Percentiles rank a stretch among this genome's conserved stretches.
These are phyloP conservation scores for Aaosphaeria pasadenensis DNA, from an alignment of 2,329 filamentous ascomycete species.

Conservation along the genomic window DNA sequence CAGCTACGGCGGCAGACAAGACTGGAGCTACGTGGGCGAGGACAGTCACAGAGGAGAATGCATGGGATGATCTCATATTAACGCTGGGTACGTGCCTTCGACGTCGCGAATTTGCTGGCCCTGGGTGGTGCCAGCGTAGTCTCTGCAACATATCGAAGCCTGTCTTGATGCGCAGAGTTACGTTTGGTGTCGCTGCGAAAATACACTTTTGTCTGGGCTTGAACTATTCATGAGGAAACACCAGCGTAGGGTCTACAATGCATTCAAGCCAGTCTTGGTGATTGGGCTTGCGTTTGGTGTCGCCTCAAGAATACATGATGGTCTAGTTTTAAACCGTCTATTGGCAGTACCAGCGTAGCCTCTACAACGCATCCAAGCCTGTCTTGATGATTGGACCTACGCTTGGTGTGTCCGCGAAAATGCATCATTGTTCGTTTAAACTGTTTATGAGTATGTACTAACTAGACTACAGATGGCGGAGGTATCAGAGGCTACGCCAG, in stretches of 20 bases:
- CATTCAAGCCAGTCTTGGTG: no score
- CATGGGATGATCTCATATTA: conserved; percentile 49
- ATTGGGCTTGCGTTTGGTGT: no score
- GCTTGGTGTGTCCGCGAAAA: no score
- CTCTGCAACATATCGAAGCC: background rate
- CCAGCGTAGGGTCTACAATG: no score
- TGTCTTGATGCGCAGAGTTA: no score
- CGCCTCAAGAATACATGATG: no score
- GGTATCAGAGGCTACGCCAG: conserved; percentile 52
- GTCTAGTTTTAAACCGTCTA: no score
- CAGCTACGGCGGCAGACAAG: conserved; percentile 37
- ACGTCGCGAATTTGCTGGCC: background rate
- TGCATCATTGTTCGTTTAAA: no score
- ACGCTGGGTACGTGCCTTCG: conserved; percentile 36
- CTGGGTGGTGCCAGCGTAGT: conserved; percentile 6
- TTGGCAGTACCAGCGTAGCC: no score
- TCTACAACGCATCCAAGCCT: no score
- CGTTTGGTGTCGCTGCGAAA: no score
- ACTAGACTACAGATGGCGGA: conserved; percentile 41
- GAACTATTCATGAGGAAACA: background rate
- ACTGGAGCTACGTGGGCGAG: conserved; percentile 44
- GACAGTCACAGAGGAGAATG: conserved; percentile 38
- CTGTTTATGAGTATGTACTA: conserved; percentile 7
- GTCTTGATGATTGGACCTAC: no score
- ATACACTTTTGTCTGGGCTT: background rate